These are phyloP conservation scores for Sugiyamaella lignohabitans DNA, from an alignment of 805 yeast species.

Conservation along the genomic window DNA sequence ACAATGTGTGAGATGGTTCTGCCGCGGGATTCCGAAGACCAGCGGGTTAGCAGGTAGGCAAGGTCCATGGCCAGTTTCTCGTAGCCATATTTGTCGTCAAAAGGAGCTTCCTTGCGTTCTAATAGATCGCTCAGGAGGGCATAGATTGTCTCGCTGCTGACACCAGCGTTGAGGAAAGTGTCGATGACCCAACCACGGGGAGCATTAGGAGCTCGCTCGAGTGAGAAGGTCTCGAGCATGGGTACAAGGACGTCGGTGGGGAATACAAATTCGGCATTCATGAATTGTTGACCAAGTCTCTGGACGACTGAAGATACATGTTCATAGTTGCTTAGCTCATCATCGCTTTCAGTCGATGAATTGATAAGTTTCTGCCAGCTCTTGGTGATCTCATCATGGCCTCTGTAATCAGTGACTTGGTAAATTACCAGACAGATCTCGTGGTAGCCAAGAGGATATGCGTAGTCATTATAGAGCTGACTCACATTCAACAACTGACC, in stretches of 20 bases:
- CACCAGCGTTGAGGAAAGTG: conserved; percentile 33
- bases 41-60: conserved; percentile 20
- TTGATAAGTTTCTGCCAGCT: conserved; percentile 75
- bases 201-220: conserved; percentile 36
- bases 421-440: conserved; percentile 73
- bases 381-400: conserved; percentile 70
- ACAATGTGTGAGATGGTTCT: conserved; percentile 5
- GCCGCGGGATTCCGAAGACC: conserved; percentile 18
- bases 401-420: conserved; percentile 79
- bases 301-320: conserved; percentile 34
- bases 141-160: conserved; percentile 25
- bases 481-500: conserved; percentile 62
- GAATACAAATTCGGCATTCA: conserved; percentile 68
- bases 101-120: conserved; percentile 29
- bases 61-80: conserved; percentile 25
- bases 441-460: conserved; percentile 82
- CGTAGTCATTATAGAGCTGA: conserved; percentile 76
- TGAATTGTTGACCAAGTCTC: conserved; percentile 56
- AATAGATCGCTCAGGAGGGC: conserved; percentile 26
- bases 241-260: conserved; percentile 69
- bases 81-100: conserved; percentile 23
- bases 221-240: conserved; percentile 51
- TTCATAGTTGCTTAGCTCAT: conserved; percentile 31
- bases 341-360: conserved; percentile 31
- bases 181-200: conserved; percentile 38